phyloP scores from a whole-genome alignment of 768 basidiomycete genomes.

The Lyophyllum decastes region DNA sequence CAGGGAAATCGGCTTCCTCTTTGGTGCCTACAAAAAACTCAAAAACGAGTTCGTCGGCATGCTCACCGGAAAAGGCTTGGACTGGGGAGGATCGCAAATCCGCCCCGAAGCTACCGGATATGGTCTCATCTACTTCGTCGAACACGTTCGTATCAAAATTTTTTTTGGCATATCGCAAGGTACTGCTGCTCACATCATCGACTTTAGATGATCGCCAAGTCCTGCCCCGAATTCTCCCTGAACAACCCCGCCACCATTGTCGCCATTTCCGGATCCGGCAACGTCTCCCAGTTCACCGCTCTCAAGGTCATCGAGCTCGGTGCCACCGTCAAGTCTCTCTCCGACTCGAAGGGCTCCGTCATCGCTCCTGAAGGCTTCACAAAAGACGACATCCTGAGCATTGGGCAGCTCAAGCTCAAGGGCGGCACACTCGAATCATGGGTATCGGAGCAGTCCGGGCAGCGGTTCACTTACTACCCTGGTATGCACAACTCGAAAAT shows the following conservation, averaged over 20 bases:
- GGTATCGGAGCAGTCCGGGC: constrained; percentile 27
- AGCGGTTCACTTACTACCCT: constrained; percentile 51
- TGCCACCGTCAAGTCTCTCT: constrained; percentile 67
- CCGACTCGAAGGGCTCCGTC: constrained; percentile 74
- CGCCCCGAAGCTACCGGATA: constrained; percentile 75
- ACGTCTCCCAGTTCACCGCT: constrained; percentile 77
- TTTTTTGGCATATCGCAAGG: neutral
- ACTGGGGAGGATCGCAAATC: constrained; percentile 74
- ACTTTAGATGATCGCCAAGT: constrained; percentile 52
- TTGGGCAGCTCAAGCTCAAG: constrained; percentile 56
- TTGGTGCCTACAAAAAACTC: constrained; percentile 77
- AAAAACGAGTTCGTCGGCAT: constrained; percentile 71
- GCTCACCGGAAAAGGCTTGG: constrained; percentile 70
- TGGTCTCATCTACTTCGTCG: constrained; percentile 76
- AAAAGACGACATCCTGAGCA: constrained; percentile 50
- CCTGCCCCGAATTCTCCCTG: constrained; percentile 58
- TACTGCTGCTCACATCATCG: neutral
- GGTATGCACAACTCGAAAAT: constrained; percentile 30
- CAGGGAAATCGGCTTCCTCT: constrained; percentile 76
- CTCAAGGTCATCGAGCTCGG: constrained; percentile 79
- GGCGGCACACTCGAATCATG: constrained; percentile 46
- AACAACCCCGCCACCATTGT: constrained; percentile 47
- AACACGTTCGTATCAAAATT: constrained; percentile 49
- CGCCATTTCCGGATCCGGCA: constrained; percentile 67
- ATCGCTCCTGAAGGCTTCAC: constrained; percentile 61